These are phyloP conservation scores for Panicum virgatum DNA, from an alignment of 202 grass and related monocot genomes.

Conservation along the genomic window DNA sequence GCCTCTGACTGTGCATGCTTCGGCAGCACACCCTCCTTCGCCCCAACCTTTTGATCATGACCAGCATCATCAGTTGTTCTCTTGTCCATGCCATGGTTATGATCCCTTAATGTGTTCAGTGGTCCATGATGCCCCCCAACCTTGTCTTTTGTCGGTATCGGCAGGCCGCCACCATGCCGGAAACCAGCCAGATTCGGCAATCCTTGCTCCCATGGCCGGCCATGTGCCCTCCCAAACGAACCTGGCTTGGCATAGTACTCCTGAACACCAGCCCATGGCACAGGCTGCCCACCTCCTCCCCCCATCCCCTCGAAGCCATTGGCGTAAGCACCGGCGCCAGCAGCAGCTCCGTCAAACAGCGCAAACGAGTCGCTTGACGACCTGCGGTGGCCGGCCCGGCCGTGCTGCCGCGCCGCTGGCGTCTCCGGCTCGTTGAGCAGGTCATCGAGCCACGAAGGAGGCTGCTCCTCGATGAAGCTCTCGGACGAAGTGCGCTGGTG, in stretches of 20 bases:
- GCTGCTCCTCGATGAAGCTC: slow-evolving; percentile 95
- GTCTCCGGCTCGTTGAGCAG: slow-evolving; percentile 84
- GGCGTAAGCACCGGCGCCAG: slow-evolving; percentile 18
- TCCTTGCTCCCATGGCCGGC: slow-evolving; percentile 55
- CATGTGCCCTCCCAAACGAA: slow-evolving; percentile 43
- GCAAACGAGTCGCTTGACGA: slow-evolving; percentile 93
- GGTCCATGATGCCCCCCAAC: slow-evolving; percentile 46
- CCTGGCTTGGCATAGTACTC: slow-evolving; percentile 62
- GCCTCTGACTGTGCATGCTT: slow-evolving; percentile 68
- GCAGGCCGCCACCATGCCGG: slow-evolving; percentile 35
- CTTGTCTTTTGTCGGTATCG: slow-evolving; percentile 47
- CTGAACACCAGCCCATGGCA: slow-evolving; percentile 53
- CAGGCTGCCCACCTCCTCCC: slow-evolving; percentile 35
- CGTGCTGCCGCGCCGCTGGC: slow-evolving; percentile 44
- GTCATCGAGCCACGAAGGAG: slow-evolving; percentile 93
- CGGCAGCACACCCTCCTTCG: slow-evolving; percentile 56
- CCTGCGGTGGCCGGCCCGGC: slow-evolving; percentile 68
- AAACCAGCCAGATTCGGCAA: slow-evolving; percentile 43
- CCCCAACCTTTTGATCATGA: slow-evolving; percentile 39
- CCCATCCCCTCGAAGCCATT: slow-evolving; percentile 48
- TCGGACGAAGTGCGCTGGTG: slow-evolving; percentile 88
- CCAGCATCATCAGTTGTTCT: slow-evolving; percentile 46
- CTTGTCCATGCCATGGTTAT: slow-evolving; percentile 55
- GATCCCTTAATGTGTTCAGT: slow-evolving; percentile 26
- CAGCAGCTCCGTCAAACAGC: slow-evolving; percentile 50